These are phyloP conservation scores for Aphanomyces astaci DNA, from an alignment of 352 stramenopile genomes.

Conservation along the genomic window DNA sequence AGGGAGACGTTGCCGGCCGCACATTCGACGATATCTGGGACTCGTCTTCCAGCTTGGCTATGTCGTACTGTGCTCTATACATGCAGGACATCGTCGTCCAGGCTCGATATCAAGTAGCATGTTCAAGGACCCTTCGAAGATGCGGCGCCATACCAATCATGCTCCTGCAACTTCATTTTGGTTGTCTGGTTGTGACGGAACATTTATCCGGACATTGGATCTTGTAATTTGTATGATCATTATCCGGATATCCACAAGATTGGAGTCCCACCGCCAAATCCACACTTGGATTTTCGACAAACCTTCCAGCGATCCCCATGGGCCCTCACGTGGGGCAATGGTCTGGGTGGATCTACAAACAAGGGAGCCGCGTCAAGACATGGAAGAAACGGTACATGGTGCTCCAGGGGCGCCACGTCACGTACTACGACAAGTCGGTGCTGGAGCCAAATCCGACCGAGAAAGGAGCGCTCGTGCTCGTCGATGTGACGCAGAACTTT, in stretches of 20 bases:
- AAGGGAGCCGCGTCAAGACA: conserved; percentile 67
- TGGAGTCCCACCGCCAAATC: background rate
- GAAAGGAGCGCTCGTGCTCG: conserved; percentile 73
- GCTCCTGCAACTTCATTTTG: background rate
- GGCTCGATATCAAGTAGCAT: too few species aligned
- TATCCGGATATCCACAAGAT: background rate
- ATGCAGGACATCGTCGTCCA: too few species aligned
- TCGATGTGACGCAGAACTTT: conserved; percentile 68
- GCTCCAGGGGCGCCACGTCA: conserved; percentile 58
- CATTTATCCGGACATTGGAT: background rate
- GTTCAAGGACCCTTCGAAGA: too few species aligned
- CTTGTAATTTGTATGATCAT: background rate
- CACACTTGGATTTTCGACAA: background rate
- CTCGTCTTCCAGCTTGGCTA: too few species aligned
- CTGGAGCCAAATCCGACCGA: conserved; percentile 48
- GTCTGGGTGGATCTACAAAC: conserved; percentile 75
- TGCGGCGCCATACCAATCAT: background rate
- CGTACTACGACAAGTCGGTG: conserved; percentile 74
- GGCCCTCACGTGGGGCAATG: conserved; percentile 28
- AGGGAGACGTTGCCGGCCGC: too few species aligned
- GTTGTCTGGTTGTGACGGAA: conserved; percentile 6
- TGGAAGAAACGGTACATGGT: conserved; percentile 84
- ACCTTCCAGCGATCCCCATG: background rate
- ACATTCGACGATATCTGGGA: too few species aligned
- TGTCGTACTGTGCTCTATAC: too few species aligned